phyloP scores from a whole-genome alignment of 139 green algal species.

The Tetradesmus lagerheimii region DNA sequence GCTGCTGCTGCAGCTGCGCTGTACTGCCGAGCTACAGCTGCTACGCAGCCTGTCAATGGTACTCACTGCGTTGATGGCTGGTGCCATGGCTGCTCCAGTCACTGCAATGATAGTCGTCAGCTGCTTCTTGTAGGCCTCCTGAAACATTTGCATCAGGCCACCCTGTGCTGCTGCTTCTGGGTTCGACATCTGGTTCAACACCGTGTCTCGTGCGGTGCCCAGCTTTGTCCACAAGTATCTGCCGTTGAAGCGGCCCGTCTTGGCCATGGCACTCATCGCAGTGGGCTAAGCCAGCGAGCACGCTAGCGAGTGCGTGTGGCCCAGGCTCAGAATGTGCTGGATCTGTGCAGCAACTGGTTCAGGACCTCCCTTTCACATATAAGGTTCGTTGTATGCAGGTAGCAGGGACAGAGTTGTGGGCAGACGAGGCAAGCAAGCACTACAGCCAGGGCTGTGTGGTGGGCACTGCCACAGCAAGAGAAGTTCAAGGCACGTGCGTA shows the following conservation, averaged over 20 bases:
- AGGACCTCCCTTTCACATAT: too few relatives aligned
- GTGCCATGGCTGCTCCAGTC: constrained; percentile 63
- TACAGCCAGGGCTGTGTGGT: not conserved
- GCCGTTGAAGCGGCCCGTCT: not conserved
- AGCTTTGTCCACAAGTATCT: constrained; percentile 23
- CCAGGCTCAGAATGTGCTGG: not conserved
- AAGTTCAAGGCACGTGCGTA: not conserved
- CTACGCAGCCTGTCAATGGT: not conserved
- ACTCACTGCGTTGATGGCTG: constrained; percentile 60
- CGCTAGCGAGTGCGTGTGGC: not conserved
- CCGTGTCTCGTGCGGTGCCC: not conserved
- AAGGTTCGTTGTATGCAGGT: too few relatives aligned
- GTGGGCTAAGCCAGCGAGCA: not conserved
- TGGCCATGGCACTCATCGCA: constrained; percentile 18
- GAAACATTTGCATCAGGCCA: constrained; percentile 47
- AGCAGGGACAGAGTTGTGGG: not conserved
- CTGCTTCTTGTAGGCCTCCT: constrained; percentile 50
- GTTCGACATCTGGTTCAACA: not conserved
- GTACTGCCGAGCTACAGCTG: not conserved
- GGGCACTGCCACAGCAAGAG: not conserved
- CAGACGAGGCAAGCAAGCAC: not conserved
- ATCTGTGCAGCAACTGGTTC: not conserved
- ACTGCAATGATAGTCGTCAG: constrained; percentile 56
- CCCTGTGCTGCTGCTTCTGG: not conserved
- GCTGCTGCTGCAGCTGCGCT: not conserved